Evolutionary conservation across 495 filamentous ascomycete species (phyloP), one percentile per base, ranked within the genome.

Genomic region (Talaromyces thailandensis): DNA sequence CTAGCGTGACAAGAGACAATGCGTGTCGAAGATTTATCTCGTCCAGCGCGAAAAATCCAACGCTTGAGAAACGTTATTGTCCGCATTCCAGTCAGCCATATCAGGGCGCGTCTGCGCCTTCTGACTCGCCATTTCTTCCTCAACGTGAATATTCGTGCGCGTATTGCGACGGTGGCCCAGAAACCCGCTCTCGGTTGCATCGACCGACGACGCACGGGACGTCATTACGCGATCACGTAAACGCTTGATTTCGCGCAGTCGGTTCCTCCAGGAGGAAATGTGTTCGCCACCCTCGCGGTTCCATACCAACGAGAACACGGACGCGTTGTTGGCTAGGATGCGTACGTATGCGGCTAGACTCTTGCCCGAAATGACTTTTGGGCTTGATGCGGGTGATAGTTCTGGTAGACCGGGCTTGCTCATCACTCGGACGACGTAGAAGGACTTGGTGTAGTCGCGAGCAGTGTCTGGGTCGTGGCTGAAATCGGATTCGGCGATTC

Each of bases 251-350:
- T 94, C 88, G 25, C 86, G 84, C 5, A 98, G 81, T 56, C 94
- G 85, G 60, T 88, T 90, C 28, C 92, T 85, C 93, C 94, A 97
- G 16, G 90, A 89, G 0, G 92, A 95, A 11, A 93, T 79, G 67
- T 96, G 85, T 74, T 96, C 92, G 62, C 90, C 89, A 40, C 88
- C 87, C 61, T 88, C 84, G 62, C 86, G 84, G 67, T 87, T 88
- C 91, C 94, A 97, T 52, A 97, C 93, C 55, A 89, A 83, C 6
- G 88, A 89, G 73, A 96, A 96, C 18, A 97, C 90, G 12, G 90
- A 95, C 1, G 95, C 92, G 70, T 96, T 98, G 62, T 98, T 81
- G 1, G 93, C 92, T 6, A 99, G 80, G 64, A 96, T 88, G 24
- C 95, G 88, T 40, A 96, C 88, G 69, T 95, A 96, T n/a, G 84